Evolutionary conservation across 2,329 filamentous ascomycete species (phyloP).

Genomic region (Sporothrix curviconia): DNA sequence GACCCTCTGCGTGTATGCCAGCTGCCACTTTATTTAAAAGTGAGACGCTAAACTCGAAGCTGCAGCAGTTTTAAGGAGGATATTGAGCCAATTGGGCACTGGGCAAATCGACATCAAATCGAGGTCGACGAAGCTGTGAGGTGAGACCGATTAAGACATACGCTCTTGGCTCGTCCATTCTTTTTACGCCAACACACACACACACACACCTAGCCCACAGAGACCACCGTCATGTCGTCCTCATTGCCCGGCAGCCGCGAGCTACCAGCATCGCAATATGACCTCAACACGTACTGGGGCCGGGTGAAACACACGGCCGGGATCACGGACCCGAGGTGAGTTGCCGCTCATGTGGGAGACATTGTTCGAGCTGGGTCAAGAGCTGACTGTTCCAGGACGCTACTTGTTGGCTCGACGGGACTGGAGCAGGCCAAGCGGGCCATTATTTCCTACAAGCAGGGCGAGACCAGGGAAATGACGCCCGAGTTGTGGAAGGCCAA

Average conservation of each 20-base stretch:
- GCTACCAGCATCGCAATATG: conserved; percentile 84
- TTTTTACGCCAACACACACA: neutral
- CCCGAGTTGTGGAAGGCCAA: conserved; percentile 91
- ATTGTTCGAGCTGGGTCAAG: neutral
- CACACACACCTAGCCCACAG: neutral
- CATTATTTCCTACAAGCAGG: conserved; percentile 79
- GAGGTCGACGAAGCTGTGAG: neutral
- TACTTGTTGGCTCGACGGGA: conserved; percentile 70
- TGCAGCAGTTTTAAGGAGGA: neutral
- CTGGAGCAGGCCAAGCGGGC: conserved; percentile 81
- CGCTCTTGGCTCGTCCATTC: neutral
- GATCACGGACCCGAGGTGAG: conserved; percentile 93
- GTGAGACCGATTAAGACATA: neutral
- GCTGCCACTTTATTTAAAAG: no score
- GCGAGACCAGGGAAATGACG: conserved; percentile 72
- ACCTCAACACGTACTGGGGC: conserved; percentile 90
- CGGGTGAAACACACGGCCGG: conserved; percentile 83
- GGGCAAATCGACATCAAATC: neutral
- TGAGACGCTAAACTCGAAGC: neutral
- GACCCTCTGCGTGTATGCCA: no score
- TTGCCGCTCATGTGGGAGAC: conserved; percentile 10
- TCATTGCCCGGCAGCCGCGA: conserved; percentile 66
- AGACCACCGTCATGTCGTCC: conserved; percentile 48
- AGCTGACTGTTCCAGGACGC: conserved; percentile 54
- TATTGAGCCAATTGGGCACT: neutral